Evolutionary conservation across 768 basidiomycete genomes (phyloP), one percentile per base, ranked within the genome.

Genomic region (Auriscalpium microsporum): DNA sequence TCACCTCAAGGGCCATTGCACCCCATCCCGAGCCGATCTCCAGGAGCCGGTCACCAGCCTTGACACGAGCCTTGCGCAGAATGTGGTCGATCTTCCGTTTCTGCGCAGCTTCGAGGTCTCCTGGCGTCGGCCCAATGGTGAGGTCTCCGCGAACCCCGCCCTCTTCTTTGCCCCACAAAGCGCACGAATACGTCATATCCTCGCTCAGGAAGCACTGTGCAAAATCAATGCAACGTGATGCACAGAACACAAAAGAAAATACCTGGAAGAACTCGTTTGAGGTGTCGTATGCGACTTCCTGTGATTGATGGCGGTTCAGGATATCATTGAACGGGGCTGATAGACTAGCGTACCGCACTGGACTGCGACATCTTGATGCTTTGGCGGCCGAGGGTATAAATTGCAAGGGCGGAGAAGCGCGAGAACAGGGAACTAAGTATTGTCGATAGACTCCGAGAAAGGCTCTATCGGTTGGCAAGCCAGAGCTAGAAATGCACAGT

Each of bases 121-220:
- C 54, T 8, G 48, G 42, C 34, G 51, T 44, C 23, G 46, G 45
- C 4, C 21, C 44, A n/a, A 36, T 16, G 34, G 51, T 40, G 45
- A 42, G 36, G 17, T 54, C 47, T 44, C 64, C 34, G 52, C 48
- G 48, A 66, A 40, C 51, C 65, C 72, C 36, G 54, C 63, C 56
- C 69, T 70, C 37, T 65, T 58, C 35, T 61, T 58, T 10, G 61
- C 62, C 58, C 54, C 67, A 74, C 61, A 74, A 68, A 16, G 65
- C 72, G 54, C 69, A 72, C 13, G 70, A 71, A 60, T 74, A 74
- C 42, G 68, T 73, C 73, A 75, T 75, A 51, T 74, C 73, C 34
- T 62, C 56, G 34, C 64, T 66, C 53, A 68, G 63, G 58, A 67
- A 67, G 33, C 66, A 59, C 34, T 57, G 55, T 28, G 23, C 5